Evolutionary conservation across 2,329 filamentous ascomycete genomes (phyloP).

Genomic region (Trichophyton simii): DNA sequence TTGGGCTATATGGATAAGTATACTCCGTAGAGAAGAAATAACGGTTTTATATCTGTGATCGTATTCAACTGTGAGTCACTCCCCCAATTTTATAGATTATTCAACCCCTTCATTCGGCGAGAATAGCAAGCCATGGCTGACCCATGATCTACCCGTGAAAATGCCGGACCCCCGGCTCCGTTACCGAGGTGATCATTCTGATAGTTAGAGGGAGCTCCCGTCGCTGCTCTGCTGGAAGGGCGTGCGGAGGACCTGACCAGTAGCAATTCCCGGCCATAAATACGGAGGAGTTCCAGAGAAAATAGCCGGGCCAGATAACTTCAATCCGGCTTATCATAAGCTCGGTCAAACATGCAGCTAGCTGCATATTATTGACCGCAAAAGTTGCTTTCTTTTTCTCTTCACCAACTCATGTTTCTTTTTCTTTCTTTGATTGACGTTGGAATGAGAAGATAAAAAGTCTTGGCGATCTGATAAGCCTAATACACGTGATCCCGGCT

Average conservation of each 20-base stretch:
- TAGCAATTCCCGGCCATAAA: neutral
- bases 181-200: neutral
- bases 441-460: neutral
- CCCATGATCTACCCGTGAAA: neutral
- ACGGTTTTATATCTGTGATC: neutral
- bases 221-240: neutral
- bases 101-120: neutral
- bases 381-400: too few species aligned
- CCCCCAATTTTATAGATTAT: neutral
- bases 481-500: conserved; percentile 10
- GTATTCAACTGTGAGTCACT: neutral
- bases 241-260: neutral
- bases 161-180: neutral
- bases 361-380: too few species aligned
- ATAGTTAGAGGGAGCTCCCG: neutral
- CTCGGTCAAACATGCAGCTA: too few species aligned
- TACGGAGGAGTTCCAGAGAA: too few species aligned
- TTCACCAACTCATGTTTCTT: neutral
- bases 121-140: neutral
- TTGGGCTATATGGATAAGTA: neutral
- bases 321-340: too few species aligned
- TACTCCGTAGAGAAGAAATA: neutral
- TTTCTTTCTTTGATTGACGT: neutral
- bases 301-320: neutral
- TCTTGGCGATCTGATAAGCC: conserved; percentile 12